These are phyloP conservation scores for Phoma herbarum DNA, from an alignment of 2,329 filamentous ascomycete species.

Conservation along the genomic window DNA sequence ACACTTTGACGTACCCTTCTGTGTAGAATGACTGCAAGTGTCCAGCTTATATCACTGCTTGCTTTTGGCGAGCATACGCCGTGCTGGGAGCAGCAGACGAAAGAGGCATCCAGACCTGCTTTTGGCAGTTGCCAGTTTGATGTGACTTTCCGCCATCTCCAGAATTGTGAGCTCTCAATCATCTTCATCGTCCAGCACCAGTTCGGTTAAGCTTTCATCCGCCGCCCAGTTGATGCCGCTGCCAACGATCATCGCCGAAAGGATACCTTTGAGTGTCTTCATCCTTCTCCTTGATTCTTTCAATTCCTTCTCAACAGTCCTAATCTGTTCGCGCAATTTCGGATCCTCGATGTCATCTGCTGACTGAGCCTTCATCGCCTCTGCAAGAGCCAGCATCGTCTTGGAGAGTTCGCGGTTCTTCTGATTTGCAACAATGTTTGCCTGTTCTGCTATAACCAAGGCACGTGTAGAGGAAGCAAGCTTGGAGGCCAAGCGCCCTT, in stretches of 20 bases:
- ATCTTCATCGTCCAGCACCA: conserved; percentile 75
- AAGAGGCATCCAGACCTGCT: not conserved
- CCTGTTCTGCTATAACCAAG: conserved; percentile 65
- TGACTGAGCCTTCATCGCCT: conserved; percentile 63
- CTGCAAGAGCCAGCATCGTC: conserved; percentile 70
- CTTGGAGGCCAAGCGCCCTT: conserved; percentile 67
- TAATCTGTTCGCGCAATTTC: conserved; percentile 64
- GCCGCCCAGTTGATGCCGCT: conserved; percentile 84
- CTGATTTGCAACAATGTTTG: conserved; percentile 64
- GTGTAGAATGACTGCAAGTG: not conserved
- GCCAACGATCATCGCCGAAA: conserved; percentile 80
- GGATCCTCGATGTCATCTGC: conserved; percentile 64
- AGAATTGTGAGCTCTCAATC: conserved; percentile 22
- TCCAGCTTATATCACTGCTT: not conserved
- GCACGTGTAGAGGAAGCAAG: conserved; percentile 62
- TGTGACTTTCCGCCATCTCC: not conserved
- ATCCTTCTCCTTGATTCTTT: conserved; percentile 71
- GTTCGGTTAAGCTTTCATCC: conserved; percentile 70
- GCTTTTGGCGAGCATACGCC: not conserved
- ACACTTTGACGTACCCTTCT: not conserved
- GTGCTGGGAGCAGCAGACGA: not conserved
- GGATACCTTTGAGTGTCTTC: conserved; percentile 78
- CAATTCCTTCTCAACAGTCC: conserved; percentile 66
- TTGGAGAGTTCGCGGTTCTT: conserved; percentile 71
- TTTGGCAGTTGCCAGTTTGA: not conserved